These are phyloP conservation scores for Backusella tuberculispora DNA, from an alignment of 192 early-diverging fungal genomes.

Conservation along the genomic window DNA sequence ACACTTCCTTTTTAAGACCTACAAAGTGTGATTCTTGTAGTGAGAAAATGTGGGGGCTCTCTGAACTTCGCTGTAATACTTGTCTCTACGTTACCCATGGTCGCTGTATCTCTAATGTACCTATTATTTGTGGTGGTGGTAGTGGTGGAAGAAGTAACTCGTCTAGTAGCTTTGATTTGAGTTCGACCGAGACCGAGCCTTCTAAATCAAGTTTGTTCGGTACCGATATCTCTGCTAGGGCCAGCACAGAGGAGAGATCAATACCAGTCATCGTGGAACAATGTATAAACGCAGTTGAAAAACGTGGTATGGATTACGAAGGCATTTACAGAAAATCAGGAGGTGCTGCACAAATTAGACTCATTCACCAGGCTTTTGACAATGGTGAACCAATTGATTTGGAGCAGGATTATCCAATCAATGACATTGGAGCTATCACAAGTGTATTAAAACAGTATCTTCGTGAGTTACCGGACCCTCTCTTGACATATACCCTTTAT, in stretches of 20 bases:
- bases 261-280: constrained; percentile 70
- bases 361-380: constrained; percentile 64
- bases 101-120: constrained; percentile 38
- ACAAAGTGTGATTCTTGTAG: constrained; percentile 52
- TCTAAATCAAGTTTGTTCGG: constrained; percentile 62
- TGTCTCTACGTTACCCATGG: constrained; percentile 41
- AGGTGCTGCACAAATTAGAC: constrained; percentile 66
- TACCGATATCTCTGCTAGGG: constrained; percentile 54
- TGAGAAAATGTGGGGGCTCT: constrained; percentile 53
- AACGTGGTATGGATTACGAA: constrained; percentile 61
- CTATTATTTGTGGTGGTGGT: constrained; percentile 13
- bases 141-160: not conserved
- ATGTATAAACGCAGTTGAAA: constrained; percentile 71
- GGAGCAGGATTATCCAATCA: constrained; percentile 50
- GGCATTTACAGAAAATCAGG: constrained; percentile 82
- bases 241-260: constrained; percentile 52
- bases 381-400: constrained; percentile 50
- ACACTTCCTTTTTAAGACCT: constrained; percentile 37
- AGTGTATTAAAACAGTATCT: constrained; percentile 79
- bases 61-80: constrained; percentile 51
- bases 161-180: not conserved
- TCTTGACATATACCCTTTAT: constrained; percentile 71
- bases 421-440: constrained; percentile 73
- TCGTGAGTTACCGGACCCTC: constrained; percentile 68
- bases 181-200: not conserved